phyloP scores from a whole-genome alignment of 305 asterid genomes.

The Rubia balearica region DNA sequence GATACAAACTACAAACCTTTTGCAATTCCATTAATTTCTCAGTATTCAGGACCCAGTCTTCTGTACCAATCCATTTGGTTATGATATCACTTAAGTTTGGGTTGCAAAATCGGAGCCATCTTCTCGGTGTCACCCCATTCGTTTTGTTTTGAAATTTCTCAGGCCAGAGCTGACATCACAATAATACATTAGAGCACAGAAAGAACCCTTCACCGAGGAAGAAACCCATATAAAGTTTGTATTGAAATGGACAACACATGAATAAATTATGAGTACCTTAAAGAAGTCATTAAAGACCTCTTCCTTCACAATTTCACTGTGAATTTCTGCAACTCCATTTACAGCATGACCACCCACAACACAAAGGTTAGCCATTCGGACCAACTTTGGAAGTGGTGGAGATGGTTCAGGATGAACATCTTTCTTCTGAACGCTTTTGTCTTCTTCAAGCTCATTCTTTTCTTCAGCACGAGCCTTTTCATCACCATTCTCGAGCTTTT shows the following conservation, averaged over 20 bases:
- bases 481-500: constrained; percentile 21
- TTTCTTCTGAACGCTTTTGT: constrained; percentile 22
- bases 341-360: constrained; percentile 94
- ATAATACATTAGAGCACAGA: constrained; percentile 3
- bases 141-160: constrained; percentile 86
- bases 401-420: constrained; percentile 30
- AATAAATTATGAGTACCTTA: constrained; percentile 41
- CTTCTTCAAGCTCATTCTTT: constrained; percentile 31
- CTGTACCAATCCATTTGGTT: constrained; percentile 74
- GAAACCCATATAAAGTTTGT: neutral
- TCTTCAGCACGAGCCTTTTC: constrained; percentile 22
- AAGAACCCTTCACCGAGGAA: constrained; percentile 5
- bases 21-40: constrained; percentile 68
- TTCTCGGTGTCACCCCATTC: constrained; percentile 90
- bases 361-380: constrained; percentile 89
- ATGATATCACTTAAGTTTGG: constrained; percentile 61
- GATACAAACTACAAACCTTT: constrained; percentile 39
- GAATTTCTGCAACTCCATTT: constrained; percentile 92
- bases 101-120: constrained; percentile 92
- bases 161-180: constrained; percentile 65
- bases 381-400: constrained; percentile 55
- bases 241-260: neutral
- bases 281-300: constrained; percentile 81
- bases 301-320: constrained; percentile 75
- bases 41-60: constrained; percentile 74